Percentiles rank a stretch among this genome's conserved stretches.
Evolutionary conservation across 2,329 filamentous ascomycete genomes (phyloP).

Genomic region (Dothideomycetes sp.): DNA sequence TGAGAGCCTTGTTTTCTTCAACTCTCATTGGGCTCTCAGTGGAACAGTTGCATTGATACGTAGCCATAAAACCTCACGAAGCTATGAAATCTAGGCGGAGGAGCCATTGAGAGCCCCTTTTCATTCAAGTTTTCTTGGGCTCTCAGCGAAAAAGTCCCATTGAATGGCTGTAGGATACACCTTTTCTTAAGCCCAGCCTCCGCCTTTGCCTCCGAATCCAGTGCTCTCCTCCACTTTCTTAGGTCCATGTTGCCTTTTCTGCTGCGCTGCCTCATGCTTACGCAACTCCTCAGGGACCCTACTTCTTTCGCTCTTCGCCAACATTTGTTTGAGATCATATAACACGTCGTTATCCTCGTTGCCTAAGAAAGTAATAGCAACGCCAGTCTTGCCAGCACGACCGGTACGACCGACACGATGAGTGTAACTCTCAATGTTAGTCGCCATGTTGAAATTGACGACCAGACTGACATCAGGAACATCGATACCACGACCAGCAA

Average conservation of each 20-base stretch:
- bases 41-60: too few species aligned
- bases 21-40: too few species aligned
- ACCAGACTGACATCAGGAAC: slow-evolving; percentile 89
- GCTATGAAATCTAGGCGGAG: too few species aligned
- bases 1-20: too few species aligned
- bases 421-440: slow-evolving; percentile 86
- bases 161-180: too few species aligned
- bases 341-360: slow-evolving; percentile 82
- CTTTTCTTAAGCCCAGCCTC: slow-evolving; percentile 21
- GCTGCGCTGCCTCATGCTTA: slow-evolving; percentile 85
- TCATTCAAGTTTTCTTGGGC: too few species aligned
- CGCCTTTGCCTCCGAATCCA: slow-evolving; percentile 28
- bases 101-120: too few species aligned
- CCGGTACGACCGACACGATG: slow-evolving; percentile 95
- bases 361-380: slow-evolving; percentile 90
- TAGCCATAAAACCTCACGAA: too few species aligned
- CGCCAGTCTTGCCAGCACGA: slow-evolving; percentile 92
- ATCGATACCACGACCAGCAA: slow-evolving; percentile 95
- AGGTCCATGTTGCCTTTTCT: slow-evolving; percentile 56
- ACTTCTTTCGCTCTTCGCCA: slow-evolving; percentile 79
- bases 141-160: too few species aligned
- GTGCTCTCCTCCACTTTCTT: slow-evolving; percentile 28
- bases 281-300: slow-evolving; percentile 85
- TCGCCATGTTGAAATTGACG: slow-evolving; percentile 98
- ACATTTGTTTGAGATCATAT: slow-evolving; percentile 90